These are phyloP conservation scores for Wickerhamiella sorbophila DNA, from an alignment of 805 yeast genomes.

Conservation along the genomic window DNA sequence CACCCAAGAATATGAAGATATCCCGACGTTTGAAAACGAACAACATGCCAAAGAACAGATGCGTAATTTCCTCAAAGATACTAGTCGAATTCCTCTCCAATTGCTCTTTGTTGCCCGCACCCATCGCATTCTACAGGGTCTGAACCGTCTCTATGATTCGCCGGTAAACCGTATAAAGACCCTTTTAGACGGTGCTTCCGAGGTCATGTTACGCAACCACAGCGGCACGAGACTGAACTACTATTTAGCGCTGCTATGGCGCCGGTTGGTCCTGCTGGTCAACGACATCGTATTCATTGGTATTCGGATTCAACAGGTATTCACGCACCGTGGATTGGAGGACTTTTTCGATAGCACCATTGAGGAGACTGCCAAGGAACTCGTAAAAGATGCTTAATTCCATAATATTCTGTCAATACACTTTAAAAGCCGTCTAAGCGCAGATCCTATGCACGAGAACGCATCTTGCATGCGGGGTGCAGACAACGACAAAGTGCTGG, in stretches of 20 bases:
- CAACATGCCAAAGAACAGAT: constrained; percentile 34
- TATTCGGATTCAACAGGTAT: constrained; percentile 10
- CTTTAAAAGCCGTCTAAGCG: no score
- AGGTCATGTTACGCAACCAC: neutral
- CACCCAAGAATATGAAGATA: constrained; percentile 28
- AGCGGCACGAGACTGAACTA: constrained; percentile 4
- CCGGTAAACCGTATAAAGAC: constrained; percentile 62
- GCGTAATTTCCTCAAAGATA: constrained; percentile 42
- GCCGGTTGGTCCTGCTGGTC: constrained; percentile 8
- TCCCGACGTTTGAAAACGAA: constrained; percentile 30
- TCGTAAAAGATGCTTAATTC: constrained; percentile 5
- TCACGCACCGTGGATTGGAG: constrained; percentile 13
- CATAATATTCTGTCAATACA: no score
- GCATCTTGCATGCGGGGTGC: neutral
- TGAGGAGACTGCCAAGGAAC: constrained; percentile 6
- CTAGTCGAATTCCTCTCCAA: constrained; percentile 51
- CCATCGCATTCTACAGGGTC: constrained; percentile 60
- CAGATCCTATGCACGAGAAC: neutral
- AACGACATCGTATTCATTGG: constrained; percentile 8
- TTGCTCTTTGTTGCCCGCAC: constrained; percentile 52
- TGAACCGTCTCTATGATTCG: constrained; percentile 50
- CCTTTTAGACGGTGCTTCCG: constrained; percentile 42
- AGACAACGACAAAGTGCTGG: no score
- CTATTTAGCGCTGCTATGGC: constrained; percentile 8
- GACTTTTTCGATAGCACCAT: constrained; percentile 10